Evolutionary conservation across 1,284 basidiomycete species (phyloP), one percentile per base, ranked within the genome.

Genomic region (Trichosporon ovoides): DNA sequence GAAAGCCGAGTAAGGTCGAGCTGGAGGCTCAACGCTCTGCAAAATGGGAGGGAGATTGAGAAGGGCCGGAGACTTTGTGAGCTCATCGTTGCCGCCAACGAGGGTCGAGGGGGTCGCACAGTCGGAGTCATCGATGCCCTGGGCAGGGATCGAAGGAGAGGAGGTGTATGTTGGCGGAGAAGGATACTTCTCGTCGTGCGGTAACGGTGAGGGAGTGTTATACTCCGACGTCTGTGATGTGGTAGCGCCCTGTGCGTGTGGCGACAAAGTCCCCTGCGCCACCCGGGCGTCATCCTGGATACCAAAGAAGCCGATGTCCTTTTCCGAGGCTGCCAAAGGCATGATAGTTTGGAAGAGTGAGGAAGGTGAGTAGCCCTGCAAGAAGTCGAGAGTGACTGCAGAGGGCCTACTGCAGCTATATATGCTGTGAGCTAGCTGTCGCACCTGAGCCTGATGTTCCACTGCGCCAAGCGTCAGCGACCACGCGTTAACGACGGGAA

Each of bases 1-100:
- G 51, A 74, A 74, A 2, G 69, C 62, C 34, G 71, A 72, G 61
- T 73, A 76, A 0, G 74, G 69, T 20, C 59, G 53, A 1, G 20
- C 16, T 16, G 43, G 43, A 13, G 19, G 22, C 13, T 28, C 24
- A 16, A 16, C 16, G 12, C 22, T 48, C 43, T 28, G 14, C 22
- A 48, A 16, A 13, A 48, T n/a, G 16, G 43, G 43, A 2, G 43
- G 43, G n/a, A 48, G 43, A 22, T 48, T 9, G 43, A 48, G 24
- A 11, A 24, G 24, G 22, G 28, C 43, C 1, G 43, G 43, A 18
- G 22, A 48, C 22, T 48, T 48, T 6, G 11, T 13, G 2, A 16
- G 16, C 4, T 48, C 24, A 9, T 48, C 28, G n/a, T n/a, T n/a
- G n/a, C n/a, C n/a, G 13, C 19, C 43, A 16, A 48, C 43, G 43